These are phyloP conservation scores for Pythium myriotylum DNA, from an alignment of 352 stramenopile genomes.

Conservation along the genomic window DNA sequence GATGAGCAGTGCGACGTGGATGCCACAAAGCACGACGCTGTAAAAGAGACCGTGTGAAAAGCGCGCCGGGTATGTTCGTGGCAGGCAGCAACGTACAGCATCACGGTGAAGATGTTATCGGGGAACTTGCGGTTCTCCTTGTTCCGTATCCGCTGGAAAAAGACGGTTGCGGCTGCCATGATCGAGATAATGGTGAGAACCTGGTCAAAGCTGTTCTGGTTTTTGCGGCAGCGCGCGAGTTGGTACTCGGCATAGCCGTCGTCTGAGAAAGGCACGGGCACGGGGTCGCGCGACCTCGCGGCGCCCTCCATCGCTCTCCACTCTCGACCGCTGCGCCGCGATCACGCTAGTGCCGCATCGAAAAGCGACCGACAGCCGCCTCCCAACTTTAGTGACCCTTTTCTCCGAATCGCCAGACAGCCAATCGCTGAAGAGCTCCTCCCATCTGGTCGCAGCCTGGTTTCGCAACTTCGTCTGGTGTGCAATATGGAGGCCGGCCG, in stretches of 20 bases:
- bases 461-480: conserved; percentile 27
- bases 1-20: conserved; percentile 36
- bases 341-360: neutral
- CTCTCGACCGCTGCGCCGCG: neutral
- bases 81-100: conserved; percentile 26
- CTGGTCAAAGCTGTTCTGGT: conserved; percentile 37
- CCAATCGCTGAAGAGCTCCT: conserved; percentile 19
- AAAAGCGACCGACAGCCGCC: conserved; percentile 2
- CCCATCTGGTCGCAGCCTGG: conserved; percentile 18
- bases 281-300: neutral
- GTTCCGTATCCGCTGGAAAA: conserved; percentile 33
- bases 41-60: neutral
- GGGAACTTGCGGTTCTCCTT: conserved; percentile 38
- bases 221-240: conserved; percentile 27
- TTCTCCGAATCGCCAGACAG: conserved; percentile 9
- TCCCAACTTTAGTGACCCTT: conserved; percentile 1
- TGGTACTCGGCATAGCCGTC: conserved; percentile 34
- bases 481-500: conserved; percentile 7
- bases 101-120: conserved; percentile 35
- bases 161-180: conserved; percentile 23
- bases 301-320: conserved; percentile 8
- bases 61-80: neutral
- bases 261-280: conserved; percentile 21
- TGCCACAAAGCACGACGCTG: conserved; percentile 30
- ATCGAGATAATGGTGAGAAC: conserved; percentile 34